phyloP scores from a whole-genome alignment of 352 stramenopile species.

The Globisporangium yorkense region DNA sequence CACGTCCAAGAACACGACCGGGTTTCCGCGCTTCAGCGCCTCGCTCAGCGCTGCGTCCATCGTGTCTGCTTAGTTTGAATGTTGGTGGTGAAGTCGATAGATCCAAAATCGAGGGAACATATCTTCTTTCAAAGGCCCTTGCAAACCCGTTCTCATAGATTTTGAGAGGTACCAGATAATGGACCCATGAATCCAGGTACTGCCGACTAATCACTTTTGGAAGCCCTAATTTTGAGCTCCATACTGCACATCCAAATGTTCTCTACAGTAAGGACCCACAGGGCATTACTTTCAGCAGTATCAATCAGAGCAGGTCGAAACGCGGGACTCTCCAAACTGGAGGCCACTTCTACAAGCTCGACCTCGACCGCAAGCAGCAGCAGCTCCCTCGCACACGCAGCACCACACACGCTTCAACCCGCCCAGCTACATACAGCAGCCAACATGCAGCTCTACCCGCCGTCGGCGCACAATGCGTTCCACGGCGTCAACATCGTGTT shows the following conservation, averaged over 20 bases:
- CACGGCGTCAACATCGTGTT: constrained; percentile 36
- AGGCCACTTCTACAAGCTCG: background rate
- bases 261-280: background rate
- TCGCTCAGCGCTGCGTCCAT: constrained; percentile 89
- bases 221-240: background rate
- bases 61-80: constrained; percentile 4
- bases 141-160: background rate
- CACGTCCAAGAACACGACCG: constrained; percentile 96
- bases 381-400: background rate
- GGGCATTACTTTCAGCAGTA: background rate
- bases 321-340: too few species aligned
- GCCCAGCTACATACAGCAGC: background rate
- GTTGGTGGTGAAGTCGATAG: background rate
- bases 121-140: background rate
- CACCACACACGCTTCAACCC: background rate
- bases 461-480: constrained; percentile 50
- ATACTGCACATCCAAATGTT: background rate
- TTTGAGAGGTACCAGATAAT: background rate
- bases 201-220: background rate
- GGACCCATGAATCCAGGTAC: background rate
- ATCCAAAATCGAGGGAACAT: background rate
- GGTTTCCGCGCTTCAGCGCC: constrained; percentile 90
- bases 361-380: background rate
- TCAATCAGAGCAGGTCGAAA: background rate
- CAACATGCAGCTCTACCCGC: constrained; percentile 54